phyloP scores from a whole-genome alignment of 352 stramenopile genomes.

The Nothophytophthora sp. region DNA sequence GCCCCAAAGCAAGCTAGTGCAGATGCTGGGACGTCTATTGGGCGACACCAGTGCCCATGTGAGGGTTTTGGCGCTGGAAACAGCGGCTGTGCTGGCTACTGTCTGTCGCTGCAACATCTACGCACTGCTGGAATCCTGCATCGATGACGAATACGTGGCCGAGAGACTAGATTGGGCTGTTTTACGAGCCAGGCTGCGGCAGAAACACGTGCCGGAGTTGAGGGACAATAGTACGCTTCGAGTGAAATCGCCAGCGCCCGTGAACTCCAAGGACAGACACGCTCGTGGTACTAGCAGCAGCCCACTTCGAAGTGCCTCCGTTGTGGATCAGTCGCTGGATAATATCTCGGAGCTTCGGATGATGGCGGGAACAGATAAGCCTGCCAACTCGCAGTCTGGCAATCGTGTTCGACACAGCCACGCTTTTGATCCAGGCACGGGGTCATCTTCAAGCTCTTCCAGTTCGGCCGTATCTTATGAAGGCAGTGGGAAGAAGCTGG shows the following conservation, averaged over 20 bases:
- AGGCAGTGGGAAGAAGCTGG: conserved; percentile 5
- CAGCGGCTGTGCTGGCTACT: conserved; percentile 31
- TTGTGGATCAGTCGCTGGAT: conserved; percentile 38
- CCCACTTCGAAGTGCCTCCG: conserved; percentile 3
- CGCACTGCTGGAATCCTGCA: conserved; percentile 36
- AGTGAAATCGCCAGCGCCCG: background rate
- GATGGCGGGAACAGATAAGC: conserved; percentile 16
- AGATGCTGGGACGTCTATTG: conserved; percentile 44
- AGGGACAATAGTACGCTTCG: conserved; percentile 35
- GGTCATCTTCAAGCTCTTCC: too few species aligned
- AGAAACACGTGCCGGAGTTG: conserved; percentile 37
- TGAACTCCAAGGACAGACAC: background rate
- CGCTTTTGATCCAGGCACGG: background rate
- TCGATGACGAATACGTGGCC: conserved; percentile 58
- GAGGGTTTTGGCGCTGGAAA: conserved; percentile 45
- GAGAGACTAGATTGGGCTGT: conserved; percentile 56
- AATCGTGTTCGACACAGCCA: background rate
- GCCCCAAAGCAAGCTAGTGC: conserved; percentile 25
- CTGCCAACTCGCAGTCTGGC: background rate
- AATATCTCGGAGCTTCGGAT: conserved; percentile 42
- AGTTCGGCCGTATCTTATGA: background rate
- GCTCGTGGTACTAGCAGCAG: background rate
- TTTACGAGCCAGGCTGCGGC: conserved; percentile 35
- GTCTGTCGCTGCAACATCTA: conserved; percentile 43
- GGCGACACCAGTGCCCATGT: conserved; percentile 51